phyloP scores from a whole-genome alignment of 805 yeast genomes.

The Wickerhamomyces hampshirensis region DNA sequence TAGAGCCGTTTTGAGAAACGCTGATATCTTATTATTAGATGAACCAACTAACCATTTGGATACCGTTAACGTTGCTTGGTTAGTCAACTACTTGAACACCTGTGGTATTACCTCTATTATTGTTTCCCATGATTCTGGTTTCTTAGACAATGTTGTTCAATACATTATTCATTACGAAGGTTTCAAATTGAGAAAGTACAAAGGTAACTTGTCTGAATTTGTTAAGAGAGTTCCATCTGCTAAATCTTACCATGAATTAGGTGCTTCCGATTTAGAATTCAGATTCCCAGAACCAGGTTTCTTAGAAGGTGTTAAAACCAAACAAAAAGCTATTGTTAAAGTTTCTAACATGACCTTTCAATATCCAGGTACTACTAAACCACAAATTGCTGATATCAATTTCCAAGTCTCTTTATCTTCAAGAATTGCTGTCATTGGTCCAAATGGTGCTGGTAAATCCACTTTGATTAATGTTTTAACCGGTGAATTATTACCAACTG shows the following conservation, averaged over 20 bases:
- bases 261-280: slow-evolving; percentile 97
- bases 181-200: slow-evolving; percentile 98
- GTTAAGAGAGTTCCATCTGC: slow-evolving; percentile 99
- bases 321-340: slow-evolving; percentile 99
- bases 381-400: slow-evolving; percentile 85
- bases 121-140: slow-evolving; percentile 99
- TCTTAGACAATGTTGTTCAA: slow-evolving; percentile 96
- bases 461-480: slow-evolving; percentile 98
- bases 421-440: slow-evolving; percentile 99
- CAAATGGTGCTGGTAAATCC: slow-evolving; percentile 99
- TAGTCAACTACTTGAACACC: slow-evolving; percentile 97
- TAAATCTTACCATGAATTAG: slow-evolving; percentile 96
- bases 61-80: slow-evolving; percentile 99
- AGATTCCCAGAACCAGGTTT: slow-evolving; percentile 99
- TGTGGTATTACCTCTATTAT: slow-evolving; percentile 98
- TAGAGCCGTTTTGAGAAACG: slow-evolving; percentile 98
- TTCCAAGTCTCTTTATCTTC: slow-evolving; percentile 99
- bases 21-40: slow-evolving; percentile 95
- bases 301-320: slow-evolving; percentile 99
- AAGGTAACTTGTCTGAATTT: slow-evolving; percentile 98
- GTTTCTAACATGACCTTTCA: slow-evolving; percentile 97
- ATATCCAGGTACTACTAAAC: slow-evolving; percentile 98
- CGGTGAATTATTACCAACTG: slow-evolving; percentile 98
- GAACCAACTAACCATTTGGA: slow-evolving; percentile 99
- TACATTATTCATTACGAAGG: slow-evolving; percentile 99